These are phyloP conservation scores for Asparagopsis taxiformis DNA, from an alignment of 31 red algal species.

Conservation along the genomic window DNA sequence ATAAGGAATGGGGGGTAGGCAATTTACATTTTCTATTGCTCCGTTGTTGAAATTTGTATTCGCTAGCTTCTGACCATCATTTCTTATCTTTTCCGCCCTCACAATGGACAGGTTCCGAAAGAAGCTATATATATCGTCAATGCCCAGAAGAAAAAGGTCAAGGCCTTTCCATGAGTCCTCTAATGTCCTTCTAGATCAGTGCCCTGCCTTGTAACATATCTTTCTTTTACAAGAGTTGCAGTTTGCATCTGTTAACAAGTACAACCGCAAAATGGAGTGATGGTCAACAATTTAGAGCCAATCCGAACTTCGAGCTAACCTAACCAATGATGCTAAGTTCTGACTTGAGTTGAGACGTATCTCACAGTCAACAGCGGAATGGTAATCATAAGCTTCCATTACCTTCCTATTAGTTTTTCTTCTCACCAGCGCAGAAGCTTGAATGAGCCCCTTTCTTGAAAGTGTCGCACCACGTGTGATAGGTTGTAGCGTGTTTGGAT, in stretches of 20 bases:
- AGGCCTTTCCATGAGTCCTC: constrained; percentile 44
- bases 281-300: no score
- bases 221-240: not conserved
- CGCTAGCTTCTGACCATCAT: no score
- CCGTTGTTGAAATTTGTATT: no score
- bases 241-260: not conserved
- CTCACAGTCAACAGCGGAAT: no score
- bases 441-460: constrained; percentile 5
- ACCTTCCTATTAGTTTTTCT: not conserved
- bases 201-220: not conserved
- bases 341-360: no score
- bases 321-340: no score
- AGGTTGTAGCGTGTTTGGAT: constrained; percentile 25
- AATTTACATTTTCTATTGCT: no score
- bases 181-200: not conserved
- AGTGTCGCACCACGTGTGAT: constrained; percentile 15
- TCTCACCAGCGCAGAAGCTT: constrained; percentile 23
- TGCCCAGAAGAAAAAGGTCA: constrained; percentile 68
- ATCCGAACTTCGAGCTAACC: no score
- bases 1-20: constrained; percentile 56
- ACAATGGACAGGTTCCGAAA: constrained; percentile 49
- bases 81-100: not conserved
- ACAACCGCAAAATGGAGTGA: no score
- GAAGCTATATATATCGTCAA: constrained; percentile 57
- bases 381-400: not conserved